Conservation (phyloP, 2,329 filamentous ascomycete species). For the Sphaerulina vaccinii region DNA sequence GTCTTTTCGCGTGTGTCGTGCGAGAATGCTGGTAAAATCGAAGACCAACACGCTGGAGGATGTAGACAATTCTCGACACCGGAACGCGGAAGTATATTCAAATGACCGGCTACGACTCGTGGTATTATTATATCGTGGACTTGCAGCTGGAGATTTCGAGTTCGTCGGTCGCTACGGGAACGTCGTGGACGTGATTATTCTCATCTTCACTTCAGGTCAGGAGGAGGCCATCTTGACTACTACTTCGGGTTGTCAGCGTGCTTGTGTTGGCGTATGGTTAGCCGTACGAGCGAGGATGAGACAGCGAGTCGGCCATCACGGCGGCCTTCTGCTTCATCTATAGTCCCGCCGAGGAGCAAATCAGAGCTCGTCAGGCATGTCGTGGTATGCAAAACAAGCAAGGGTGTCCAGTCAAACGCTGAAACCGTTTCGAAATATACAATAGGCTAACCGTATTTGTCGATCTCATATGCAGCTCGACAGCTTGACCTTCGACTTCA, state of each 20-base stretch:
- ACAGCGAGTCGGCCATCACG: neutral
- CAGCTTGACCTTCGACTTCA: no score
- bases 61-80: slow-evolving; percentile 1
- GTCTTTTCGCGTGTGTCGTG: neutral
- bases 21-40: neutral
- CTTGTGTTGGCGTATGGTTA: neutral
- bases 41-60: no score
- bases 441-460: no score
- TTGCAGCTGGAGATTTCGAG: neutral
- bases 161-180: neutral
- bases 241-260: neutral
- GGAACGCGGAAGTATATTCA: slow-evolving; percentile 12
- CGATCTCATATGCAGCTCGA: no score
- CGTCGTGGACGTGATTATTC: neutral
- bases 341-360: slow-evolving; percentile 4
- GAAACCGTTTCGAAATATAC: slow-evolving; percentile 5
- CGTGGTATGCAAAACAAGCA: neutral
- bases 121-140: neutral
- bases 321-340: slow-evolving; percentile 5
- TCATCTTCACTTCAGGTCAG: neutral
- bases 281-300: neutral
- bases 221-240: neutral
- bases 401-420: slow-evolving; percentile 2
- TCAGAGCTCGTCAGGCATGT: neutral
- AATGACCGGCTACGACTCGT: slow-evolving; percentile 10